phyloP scores from a whole-genome alignment of 495 filamentous ascomycete genomes.

The Durotheca rogersii region DNA sequence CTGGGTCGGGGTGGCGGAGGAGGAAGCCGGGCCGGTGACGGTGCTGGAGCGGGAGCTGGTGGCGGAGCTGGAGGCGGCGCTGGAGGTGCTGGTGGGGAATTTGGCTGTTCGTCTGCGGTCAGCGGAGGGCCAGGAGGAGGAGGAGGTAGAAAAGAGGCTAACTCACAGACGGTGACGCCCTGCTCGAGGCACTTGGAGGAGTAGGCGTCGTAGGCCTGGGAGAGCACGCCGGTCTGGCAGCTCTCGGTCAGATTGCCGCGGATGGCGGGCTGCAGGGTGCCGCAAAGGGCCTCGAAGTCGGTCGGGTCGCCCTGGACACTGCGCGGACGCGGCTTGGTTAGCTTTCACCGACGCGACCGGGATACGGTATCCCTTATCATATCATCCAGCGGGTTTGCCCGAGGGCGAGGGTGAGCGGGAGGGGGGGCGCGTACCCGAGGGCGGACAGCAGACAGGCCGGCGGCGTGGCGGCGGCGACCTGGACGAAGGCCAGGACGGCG shows the following conservation, averaged over 20 bases:
- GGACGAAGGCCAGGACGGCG: constrained; percentile 33
- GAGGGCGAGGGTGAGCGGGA: too few species aligned
- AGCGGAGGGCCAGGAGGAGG: too few species aligned
- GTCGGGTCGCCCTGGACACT: constrained; percentile 37
- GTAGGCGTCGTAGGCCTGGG: constrained; percentile 33
- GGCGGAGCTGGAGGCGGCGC: not conserved
- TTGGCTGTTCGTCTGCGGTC: constrained; percentile 1
- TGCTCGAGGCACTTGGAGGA: constrained; percentile 35
- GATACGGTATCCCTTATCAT: too few species aligned
- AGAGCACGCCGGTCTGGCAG: constrained; percentile 29
- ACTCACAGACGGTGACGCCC: constrained; percentile 31
- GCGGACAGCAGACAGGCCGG: constrained; percentile 40
- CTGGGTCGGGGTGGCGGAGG: constrained; percentile 11
- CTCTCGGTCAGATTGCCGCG: constrained; percentile 37
- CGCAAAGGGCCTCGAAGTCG: constrained; percentile 37
- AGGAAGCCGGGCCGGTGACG: constrained; percentile 7
- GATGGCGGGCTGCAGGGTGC: constrained; percentile 27
- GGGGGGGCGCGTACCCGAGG: constrained; percentile 38
- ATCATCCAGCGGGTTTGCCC: too few species aligned
- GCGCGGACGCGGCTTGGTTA: too few species aligned
- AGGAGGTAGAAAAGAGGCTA: not conserved
- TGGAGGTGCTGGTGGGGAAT: constrained; percentile 26
- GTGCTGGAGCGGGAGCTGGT: constrained; percentile 22
- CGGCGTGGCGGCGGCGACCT: constrained; percentile 34
- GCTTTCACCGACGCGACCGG: too few species aligned